A percentile compares a stretch with the other conserved stretches of the same genome.
Evolutionary conservation across 306 rosid species (phyloP).

Genomic region (Ormosia emarginata): DNA sequence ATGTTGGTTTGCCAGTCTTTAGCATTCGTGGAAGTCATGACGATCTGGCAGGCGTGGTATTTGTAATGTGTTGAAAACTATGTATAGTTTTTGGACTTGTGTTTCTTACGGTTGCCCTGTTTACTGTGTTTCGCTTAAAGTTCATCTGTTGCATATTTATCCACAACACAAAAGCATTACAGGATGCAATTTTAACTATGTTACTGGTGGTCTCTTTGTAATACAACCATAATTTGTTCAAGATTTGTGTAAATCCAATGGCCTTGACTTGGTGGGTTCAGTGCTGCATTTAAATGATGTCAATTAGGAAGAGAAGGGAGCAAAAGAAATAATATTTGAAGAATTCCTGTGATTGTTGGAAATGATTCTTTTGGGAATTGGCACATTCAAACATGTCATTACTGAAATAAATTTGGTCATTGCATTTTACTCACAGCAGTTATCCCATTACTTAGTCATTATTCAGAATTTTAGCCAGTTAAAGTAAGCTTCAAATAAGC

Average conservation of each 20-base stretch:
- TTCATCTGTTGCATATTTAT: neutral
- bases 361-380: neutral
- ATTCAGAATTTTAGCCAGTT: neutral
- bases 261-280: conserved; percentile 13
- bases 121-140: neutral
- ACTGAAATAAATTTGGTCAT: neutral
- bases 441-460: neutral
- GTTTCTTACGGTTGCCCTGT: neutral
- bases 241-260: too few relatives aligned
- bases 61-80: conserved; percentile 10
- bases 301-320: neutral
- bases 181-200: too few relatives aligned
- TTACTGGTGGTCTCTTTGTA: neutral
- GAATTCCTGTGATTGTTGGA: neutral
- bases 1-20: conserved; percentile 95
- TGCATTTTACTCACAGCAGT: neutral
- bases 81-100: neutral
- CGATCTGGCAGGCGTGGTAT: conserved; percentile 99
- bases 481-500: neutral
- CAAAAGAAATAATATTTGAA: neutral
- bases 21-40: conserved; percentile 97
- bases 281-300: conserved; percentile 2
- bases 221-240: neutral
- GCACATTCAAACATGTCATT: neutral
- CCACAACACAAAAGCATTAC: neutral